Percentiles rank a stretch among this genome's conserved stretches.
Conservation (phyloP, 371 early-diverging fungal genomes). For the Mortierella sp. region DNA sequence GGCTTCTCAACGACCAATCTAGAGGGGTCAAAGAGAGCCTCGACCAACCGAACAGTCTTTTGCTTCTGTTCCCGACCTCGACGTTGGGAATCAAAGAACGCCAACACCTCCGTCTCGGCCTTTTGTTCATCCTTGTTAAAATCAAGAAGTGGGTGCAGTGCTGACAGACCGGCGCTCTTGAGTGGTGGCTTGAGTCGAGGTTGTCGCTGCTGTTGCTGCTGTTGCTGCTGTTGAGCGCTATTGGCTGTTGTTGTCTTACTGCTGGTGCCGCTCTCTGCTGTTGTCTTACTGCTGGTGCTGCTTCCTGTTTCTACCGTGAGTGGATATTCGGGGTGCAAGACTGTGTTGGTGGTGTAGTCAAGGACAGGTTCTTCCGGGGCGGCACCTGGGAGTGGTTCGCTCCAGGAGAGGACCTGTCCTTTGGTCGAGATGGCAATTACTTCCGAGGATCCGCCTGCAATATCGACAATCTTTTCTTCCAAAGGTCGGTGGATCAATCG, state of each 20-base stretch:
- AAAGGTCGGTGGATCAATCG: slow-evolving; percentile 53
- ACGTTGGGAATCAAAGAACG: slow-evolving; percentile 47
- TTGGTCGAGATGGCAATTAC: slow-evolving; percentile 47
- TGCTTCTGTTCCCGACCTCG: slow-evolving; percentile 32
- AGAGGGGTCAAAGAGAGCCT: slow-evolving; percentile 44
- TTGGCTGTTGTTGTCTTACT: background rate
- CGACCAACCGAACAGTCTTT: slow-evolving; percentile 42
- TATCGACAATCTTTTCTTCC: slow-evolving; percentile 35
- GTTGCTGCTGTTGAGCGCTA: slow-evolving; percentile 12
- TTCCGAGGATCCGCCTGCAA: slow-evolving; percentile 56
- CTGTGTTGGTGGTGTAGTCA: background rate
- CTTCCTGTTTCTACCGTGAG: background rate
- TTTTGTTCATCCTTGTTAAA: slow-evolving; percentile 39
- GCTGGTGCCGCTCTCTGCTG: background rate
- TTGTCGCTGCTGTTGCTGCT: slow-evolving; percentile 4
- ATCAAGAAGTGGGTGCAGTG: slow-evolving; percentile 36
- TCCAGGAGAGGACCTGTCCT: slow-evolving; percentile 50
- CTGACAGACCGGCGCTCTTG: slow-evolving; percentile 7
- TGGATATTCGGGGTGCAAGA: background rate
- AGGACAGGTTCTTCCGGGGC: background rate
- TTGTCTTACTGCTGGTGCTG: background rate
- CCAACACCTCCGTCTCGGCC: slow-evolving; percentile 50
- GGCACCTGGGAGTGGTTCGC: slow-evolving; percentile 19
- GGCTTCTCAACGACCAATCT: slow-evolving; percentile 40
- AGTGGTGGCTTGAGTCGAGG: background rate